Conservation (phyloP, 2,329 filamentous ascomycete genomes). For the Aspergillus persii region DNA sequence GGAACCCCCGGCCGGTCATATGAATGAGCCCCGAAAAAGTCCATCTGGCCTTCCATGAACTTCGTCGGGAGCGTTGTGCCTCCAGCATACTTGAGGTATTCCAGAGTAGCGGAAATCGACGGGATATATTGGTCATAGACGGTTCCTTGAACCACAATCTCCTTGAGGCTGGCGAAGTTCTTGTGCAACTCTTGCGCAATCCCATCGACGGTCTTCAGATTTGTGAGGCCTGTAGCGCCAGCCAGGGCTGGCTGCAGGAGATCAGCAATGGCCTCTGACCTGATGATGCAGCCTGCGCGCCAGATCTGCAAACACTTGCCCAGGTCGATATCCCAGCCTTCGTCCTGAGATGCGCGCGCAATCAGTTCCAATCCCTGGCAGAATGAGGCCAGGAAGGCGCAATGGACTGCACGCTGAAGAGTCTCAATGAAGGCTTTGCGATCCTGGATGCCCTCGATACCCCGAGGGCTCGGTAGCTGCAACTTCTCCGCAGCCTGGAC, state of each 20-base stretch:
- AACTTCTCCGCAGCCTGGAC: slow-evolving; percentile 52
- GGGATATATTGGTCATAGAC: slow-evolving; percentile 61
- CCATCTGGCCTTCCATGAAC: slow-evolving; percentile 69
- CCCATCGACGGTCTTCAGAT: slow-evolving; percentile 42
- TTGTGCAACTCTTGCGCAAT: slow-evolving; percentile 55
- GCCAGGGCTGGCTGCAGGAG: slow-evolving; percentile 47
- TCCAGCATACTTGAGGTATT: slow-evolving; percentile 65
- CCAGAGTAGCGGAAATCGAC: slow-evolving; percentile 59
- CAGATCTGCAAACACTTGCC: slow-evolving; percentile 55
- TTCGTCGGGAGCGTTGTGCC: slow-evolving; percentile 62
- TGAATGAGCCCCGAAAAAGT: slow-evolving; percentile 68
- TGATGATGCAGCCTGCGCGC: slow-evolving; percentile 70
- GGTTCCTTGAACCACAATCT: slow-evolving; percentile 54
- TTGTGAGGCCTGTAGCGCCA: slow-evolving; percentile 28
- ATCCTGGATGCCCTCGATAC: slow-evolving; percentile 30
- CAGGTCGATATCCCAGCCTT: slow-evolving; percentile 55
- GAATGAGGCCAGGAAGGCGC: slow-evolving; percentile 60
- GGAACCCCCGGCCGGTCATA: slow-evolving; percentile 55
- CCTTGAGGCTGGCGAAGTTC: slow-evolving; percentile 53
- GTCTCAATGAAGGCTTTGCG: slow-evolving; percentile 54
- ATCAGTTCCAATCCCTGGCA: slow-evolving; percentile 67
- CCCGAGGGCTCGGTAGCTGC: slow-evolving; percentile 40
- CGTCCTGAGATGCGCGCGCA: slow-evolving; percentile 54
- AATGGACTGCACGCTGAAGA: slow-evolving; percentile 61
- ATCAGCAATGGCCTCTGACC: slow-evolving; percentile 63